These are phyloP conservation scores for Lipomyces yamanashiensis DNA, from an alignment of 805 yeast species.

Conservation along the genomic window DNA sequence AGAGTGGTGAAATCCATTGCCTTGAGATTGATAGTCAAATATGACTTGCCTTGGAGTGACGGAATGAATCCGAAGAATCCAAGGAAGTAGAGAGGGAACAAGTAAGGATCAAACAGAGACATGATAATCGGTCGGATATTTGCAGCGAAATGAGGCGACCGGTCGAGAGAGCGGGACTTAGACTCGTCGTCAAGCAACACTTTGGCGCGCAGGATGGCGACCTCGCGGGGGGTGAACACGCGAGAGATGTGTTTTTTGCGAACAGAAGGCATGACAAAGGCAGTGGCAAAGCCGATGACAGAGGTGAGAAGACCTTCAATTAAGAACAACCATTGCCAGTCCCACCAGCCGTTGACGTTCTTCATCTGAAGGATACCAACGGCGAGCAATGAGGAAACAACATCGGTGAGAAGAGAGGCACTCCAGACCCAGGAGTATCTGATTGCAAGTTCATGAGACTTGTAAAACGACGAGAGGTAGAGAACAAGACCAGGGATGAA, in stretches of 20 bases:
- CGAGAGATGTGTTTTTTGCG: conserved; percentile 28
- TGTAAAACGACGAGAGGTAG: conserved; percentile 72
- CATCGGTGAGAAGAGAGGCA: conserved; percentile 55
- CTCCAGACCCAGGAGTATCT: conserved; percentile 67
- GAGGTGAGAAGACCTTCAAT: conserved; percentile 66
- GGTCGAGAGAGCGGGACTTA: conserved; percentile 24
- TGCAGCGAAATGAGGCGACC: conserved; percentile 15
- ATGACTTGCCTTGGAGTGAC: conserved; percentile 30
- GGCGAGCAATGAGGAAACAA: conserved; percentile 56
- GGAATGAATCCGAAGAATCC: conserved; percentile 36
- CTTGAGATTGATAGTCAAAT: conserved; percentile 54
- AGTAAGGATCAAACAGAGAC: conserved; percentile 27
- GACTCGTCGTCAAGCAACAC: conserved; percentile 31
- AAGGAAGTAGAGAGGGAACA: conserved; percentile 29
- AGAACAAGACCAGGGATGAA: conserved; percentile 67
- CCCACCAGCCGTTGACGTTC: conserved; percentile 50
- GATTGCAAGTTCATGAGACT: conserved; percentile 59
- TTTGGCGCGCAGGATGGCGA: conserved; percentile 34
- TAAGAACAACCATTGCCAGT: conserved; percentile 70
- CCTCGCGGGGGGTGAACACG: conserved; percentile 27
- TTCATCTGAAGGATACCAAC: conserved; percentile 59
- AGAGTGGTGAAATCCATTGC: conserved; percentile 57
- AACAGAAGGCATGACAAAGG: conserved; percentile 54
- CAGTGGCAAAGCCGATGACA: conserved; percentile 55
- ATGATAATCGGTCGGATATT: conserved; percentile 16